Base-by-base conservation (phyloP, 176 grass and related monocot species). In the Olyra latifolia region DNA sequence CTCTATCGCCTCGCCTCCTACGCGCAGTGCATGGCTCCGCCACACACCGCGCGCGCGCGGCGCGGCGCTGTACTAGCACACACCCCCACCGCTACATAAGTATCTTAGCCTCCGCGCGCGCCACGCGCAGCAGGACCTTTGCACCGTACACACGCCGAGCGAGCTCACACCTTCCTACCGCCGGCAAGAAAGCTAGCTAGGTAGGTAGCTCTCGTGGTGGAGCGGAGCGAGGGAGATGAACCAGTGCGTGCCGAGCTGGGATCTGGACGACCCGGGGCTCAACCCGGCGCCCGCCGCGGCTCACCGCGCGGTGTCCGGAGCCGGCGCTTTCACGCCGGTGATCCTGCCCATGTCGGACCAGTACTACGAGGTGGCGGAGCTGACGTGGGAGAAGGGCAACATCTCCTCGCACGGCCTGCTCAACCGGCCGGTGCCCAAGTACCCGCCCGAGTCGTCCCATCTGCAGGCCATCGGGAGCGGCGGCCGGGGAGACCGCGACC, bases 161-260 rank as follows among this genome's bases (percentile, higher is more conserved):
- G 3, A 44, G 16, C 8, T 43, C 45, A 11, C 38, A 56, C 53
- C 46, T 32, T 0, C 24, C 57, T 46, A 17, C 61, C 5, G 38
- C 28, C 29, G n/a, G n/a, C n/a, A n/a, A n/a, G n/a, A n/a, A n/a
- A n/a, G n/a, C n/a, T n/a, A 78, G 48, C 5, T 10, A 62, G 35
- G 23, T 62, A 22, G 22, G 5, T 14, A 63, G 35, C 45, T 85
- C 25, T 52, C 27, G 32, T 44, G 30, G 27, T 24, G 22, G 19
- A n/a, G 22, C 6, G 1, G 24, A 7, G 4, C 42, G 42, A 35
- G 58, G 27, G 75, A 47, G 61, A 97, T 95, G 93, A 93, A 88
- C 66, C 93, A 96, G 84, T 93, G 93, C 38, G 97, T 96, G 67
- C 93, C 91, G 16, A 90, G 87, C 47, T 99, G 93, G 97, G 91